Base-by-base conservation (phyloP, 306 rosid genomes). In the Acacia melanoxylon region DNA sequence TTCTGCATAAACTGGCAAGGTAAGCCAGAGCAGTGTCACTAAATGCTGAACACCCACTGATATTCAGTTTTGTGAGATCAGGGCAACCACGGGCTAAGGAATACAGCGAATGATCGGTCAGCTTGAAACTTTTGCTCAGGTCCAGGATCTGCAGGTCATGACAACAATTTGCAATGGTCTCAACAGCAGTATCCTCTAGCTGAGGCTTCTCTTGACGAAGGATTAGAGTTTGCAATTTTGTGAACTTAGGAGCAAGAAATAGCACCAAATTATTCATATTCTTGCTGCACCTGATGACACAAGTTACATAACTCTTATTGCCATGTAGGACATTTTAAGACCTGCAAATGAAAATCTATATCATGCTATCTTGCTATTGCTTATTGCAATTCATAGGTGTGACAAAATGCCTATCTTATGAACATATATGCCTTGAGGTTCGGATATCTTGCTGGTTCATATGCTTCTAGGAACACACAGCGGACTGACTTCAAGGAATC, bases 111-210 rank as follows among this genome's bases (percentile, higher is more conserved):
- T 80, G 15, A 80, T 93, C 99, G 4, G 87, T 88, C 67, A 96
- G 98, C 87, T 84, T 93, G 89, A 94, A 96, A 82, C 99, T 92
- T 89, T 94, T 96, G 89, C 99, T 93, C 35, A 96, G 97, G 87
- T 96, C 97, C 83, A 96, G 90, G 77, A 90, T 86, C 91, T 96
- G 99, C 83, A 96, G 87, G 74, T 91, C 98, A 61, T 75, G 89
- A 74, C 94, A 96, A 86, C 63, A 90, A 68, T 87, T 85, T 80
- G 98, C 89, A 74, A 96, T 90, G 69, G 89, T 72, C 85, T 90
- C 89, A 74, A 96, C 92, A 77, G 97, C 97, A 74, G 73, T 58
- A 54, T 96, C 99, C 78, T 91, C 91, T 44, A 96, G 97, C 83
- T 89, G 97, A 48, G 98, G 89, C 83, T 84, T 92, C 68, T 88